Evolutionary conservation across 176 grass and related monocot species (phyloP).

Genomic region (Sorghum bicolor): DNA sequence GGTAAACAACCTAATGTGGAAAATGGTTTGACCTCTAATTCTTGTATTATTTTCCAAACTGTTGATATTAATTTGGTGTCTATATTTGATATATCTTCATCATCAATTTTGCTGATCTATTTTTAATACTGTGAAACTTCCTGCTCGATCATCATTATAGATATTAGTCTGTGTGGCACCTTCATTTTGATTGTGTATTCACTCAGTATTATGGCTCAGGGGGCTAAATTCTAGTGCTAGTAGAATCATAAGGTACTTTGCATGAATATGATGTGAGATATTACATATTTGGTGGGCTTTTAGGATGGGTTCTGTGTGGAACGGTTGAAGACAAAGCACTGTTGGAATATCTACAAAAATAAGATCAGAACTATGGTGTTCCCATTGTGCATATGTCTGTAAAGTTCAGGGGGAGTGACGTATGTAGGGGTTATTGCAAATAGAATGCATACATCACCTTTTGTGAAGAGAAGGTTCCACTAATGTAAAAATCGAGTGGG

Average conservation of each 20-base stretch:
- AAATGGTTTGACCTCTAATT: not conserved
- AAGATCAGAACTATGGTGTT: not conserved
- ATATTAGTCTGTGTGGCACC: no score
- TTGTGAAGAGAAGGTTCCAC: not conserved
- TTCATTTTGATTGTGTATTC: not conserved
- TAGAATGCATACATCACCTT: not conserved
- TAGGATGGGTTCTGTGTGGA: not conserved
- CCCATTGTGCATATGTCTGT: not conserved
- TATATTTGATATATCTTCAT: not conserved
- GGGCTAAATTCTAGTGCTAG: not conserved
- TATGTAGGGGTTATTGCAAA: not conserved
- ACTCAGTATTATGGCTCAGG: not conserved
- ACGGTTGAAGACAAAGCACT: not conserved
- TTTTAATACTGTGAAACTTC: not conserved
- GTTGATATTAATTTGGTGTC: not conserved
- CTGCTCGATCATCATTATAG: not conserved
- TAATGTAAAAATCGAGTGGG: not conserved
- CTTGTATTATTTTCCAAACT: not conserved
- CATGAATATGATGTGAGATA: not conserved
- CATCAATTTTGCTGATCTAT: not conserved
- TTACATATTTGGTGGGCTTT: not conserved
- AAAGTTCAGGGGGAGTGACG: not conserved
- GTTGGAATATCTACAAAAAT: not conserved
- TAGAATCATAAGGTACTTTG: not conserved
- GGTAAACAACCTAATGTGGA: not conserved